phyloP scores from a whole-genome alignment of 2,329 filamentous ascomycete species.

The Cercospora citrullina region DNA sequence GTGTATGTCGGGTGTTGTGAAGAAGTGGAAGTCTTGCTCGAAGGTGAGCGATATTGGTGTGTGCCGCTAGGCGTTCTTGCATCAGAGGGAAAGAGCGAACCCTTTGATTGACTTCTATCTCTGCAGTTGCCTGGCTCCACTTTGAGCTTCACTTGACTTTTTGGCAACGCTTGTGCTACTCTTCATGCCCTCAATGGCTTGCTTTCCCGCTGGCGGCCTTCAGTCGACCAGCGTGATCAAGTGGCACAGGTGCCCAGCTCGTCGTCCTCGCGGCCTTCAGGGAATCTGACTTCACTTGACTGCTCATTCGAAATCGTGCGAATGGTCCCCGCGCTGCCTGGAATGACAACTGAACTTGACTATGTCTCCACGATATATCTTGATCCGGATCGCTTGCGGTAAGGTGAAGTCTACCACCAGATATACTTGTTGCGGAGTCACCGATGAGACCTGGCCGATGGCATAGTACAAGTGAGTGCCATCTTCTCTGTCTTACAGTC shows the following conservation, averaged over 20 bases:
- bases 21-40: neutral
- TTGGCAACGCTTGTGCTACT: neutral
- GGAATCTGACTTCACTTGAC: neutral
- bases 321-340: neutral
- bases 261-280: neutral
- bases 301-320: neutral
- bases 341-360: neutral
- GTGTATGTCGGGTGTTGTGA: neutral
- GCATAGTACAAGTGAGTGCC: neutral
- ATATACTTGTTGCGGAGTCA: neutral
- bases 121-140: conserved; percentile 7
- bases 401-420: neutral
- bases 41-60: neutral
- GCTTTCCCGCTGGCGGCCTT: neutral
- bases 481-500: neutral
- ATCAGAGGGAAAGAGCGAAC: conserved; percentile 2
- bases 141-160: neutral
- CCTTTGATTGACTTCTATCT: neutral
- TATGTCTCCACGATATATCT: neutral
- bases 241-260: neutral
- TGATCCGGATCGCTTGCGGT: neutral
- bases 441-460: neutral
- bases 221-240: neutral
- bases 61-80: neutral
- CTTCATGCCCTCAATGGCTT: neutral